A percentile compares a stretch with the other conserved stretches of the same genome.
These are phyloP conservation scores for Raddia guianensis DNA, from an alignment of 176 grass and related monocot species.

Conservation along the genomic window DNA sequence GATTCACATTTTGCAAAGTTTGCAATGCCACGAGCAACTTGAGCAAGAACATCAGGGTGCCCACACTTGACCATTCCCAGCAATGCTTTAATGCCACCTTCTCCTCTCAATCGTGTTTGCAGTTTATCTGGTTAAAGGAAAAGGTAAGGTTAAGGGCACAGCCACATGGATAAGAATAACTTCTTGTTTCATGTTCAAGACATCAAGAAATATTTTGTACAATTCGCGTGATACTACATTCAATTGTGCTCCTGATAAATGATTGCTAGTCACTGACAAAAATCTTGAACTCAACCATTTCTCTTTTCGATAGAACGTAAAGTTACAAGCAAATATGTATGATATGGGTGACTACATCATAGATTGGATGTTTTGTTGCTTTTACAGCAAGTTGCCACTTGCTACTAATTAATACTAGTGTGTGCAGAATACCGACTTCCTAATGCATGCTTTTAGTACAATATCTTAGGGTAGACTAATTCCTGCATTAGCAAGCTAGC, in stretches of 20 bases:
- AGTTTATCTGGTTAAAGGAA: constrained; percentile 79
- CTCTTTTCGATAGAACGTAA: not conserved
- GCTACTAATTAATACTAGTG: not conserved
- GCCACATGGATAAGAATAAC: constrained; percentile 9
- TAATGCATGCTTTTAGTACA: not conserved
- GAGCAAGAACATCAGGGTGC: constrained; percentile 96
- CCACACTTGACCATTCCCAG: constrained; percentile 97
- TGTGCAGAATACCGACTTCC: not conserved
- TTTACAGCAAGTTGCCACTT: not conserved
- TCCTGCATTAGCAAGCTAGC: constrained; percentile 13
- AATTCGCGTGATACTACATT: not conserved
- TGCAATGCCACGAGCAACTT: constrained; percentile 98
- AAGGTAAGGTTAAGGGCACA: constrained; percentile 27
- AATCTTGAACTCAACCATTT: not conserved
- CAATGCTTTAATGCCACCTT: constrained; percentile 98
- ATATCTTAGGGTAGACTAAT: constrained; percentile 22
- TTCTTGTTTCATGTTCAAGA: constrained; percentile 4
- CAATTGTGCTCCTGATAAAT: not conserved
- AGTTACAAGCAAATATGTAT: not conserved
- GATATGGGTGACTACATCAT: not conserved
- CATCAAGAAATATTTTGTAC: constrained; percentile 10
- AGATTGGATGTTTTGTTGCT: not conserved
- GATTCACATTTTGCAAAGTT: constrained; percentile 99
- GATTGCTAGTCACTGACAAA: not conserved
- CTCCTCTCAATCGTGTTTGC: constrained; percentile 80